These are phyloP conservation scores for Phyllosticta ampelicida DNA, from an alignment of 2,329 filamentous ascomycete species.

Conservation along the genomic window DNA sequence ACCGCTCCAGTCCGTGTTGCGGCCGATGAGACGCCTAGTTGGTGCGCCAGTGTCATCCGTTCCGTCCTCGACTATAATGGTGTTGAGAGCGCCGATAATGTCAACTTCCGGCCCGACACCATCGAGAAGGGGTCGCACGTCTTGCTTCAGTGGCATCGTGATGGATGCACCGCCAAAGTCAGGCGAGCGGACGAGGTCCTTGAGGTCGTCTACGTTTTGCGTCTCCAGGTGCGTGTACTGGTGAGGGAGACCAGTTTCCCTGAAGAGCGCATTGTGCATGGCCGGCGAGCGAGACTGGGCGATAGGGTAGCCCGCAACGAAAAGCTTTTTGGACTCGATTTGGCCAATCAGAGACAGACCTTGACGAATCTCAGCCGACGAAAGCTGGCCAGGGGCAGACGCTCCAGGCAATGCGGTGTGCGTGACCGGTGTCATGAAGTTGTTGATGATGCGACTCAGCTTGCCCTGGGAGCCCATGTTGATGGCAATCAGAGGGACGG, in stretches of 20 bases:
- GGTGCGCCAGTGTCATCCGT: conserved; percentile 32
- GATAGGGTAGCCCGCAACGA: conserved; percentile 80
- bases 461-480: conserved; percentile 90
- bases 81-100: conserved; percentile 88
- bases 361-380: conserved; percentile 74
- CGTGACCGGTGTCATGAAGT: conserved; percentile 88
- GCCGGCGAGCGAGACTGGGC: conserved; percentile 72
- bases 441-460: conserved; percentile 79
- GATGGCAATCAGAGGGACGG: conserved; percentile 80
- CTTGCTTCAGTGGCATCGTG: conserved; percentile 88
- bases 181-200: conserved; percentile 53
- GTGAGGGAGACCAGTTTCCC: conserved; percentile 68
- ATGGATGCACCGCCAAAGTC: conserved; percentile 90
- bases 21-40: conserved; percentile 54
- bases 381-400: conserved; percentile 87
- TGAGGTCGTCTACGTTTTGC: conserved; percentile 46
- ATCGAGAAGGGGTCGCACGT: conserved; percentile 73
- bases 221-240: conserved; percentile 71
- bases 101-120: conserved; percentile 67
- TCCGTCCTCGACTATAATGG: conserved; percentile 55
- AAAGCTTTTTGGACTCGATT: conserved; percentile 66
- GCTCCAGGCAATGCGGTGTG: conserved; percentile 85
- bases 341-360: conserved; percentile 70
- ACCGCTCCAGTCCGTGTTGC: conserved; percentile 93
- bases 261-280: conserved; percentile 80